Conservation (phyloP, 1,139 yeast species). For the Saccharomyces uvarum region DNA sequence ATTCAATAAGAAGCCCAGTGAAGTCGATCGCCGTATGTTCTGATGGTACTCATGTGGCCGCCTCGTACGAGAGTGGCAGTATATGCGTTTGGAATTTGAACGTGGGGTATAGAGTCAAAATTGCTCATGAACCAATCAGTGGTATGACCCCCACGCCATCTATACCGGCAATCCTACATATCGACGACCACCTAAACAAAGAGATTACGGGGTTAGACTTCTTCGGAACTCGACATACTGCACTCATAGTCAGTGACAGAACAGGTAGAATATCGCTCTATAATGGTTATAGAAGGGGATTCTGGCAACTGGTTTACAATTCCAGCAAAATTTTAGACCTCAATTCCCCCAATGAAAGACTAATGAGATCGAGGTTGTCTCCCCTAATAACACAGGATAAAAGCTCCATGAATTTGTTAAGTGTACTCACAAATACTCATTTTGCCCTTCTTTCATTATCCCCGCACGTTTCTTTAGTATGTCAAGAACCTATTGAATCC, state of each 20-base stretch:
- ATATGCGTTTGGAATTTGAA: slow-evolving; percentile 42
- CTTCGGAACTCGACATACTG: slow-evolving; percentile 49
- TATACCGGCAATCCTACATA: slow-evolving; percentile 23
- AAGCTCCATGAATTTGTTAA: slow-evolving; percentile 2
- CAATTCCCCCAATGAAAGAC: not conserved
- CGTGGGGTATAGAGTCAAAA: not conserved
- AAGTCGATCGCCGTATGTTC: slow-evolving; percentile 38
- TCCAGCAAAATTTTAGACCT: slow-evolving; percentile 14
- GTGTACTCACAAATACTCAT: not conserved
- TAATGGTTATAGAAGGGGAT: slow-evolving; percentile 47
- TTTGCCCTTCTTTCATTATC: slow-evolving; percentile 4
- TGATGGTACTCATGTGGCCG: slow-evolving; percentile 45
- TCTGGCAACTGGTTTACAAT: slow-evolving; percentile 42
- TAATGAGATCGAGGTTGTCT: slow-evolving; percentile 1
- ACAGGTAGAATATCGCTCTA: slow-evolving; percentile 57
- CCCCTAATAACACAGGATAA: slow-evolving; percentile 5
- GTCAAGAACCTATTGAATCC: slow-evolving; percentile 33
- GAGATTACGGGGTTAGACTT: slow-evolving; percentile 44
- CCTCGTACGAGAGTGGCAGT: slow-evolving; percentile 41
- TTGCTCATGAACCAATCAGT: not conserved
- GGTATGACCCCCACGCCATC: slow-evolving; percentile 6
- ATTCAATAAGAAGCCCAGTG: slow-evolving; percentile 6
- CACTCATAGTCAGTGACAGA: slow-evolving; percentile 50
- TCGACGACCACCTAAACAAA: slow-evolving; percentile 19
- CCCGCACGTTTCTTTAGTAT: slow-evolving; percentile 16